A percentile compares a stretch with the other conserved stretches of the same genome.
These are phyloP conservation scores for Blumeria hordei DNA, from an alignment of 2,329 filamentous ascomycete species.

Conservation along the genomic window DNA sequence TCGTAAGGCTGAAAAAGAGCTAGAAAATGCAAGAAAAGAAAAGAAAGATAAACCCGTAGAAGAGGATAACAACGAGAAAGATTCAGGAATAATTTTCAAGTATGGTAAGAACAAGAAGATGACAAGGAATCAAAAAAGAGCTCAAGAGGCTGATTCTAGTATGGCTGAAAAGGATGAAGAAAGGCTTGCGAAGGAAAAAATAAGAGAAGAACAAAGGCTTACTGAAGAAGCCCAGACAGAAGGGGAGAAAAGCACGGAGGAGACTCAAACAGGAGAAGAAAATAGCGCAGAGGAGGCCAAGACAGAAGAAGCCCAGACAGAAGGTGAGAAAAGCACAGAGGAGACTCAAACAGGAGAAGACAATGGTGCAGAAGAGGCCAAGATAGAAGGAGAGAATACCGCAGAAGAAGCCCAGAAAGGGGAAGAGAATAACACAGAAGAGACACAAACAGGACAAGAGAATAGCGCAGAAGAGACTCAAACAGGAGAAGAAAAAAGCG, in stretches of 20 bases:
- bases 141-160: too few species aligned
- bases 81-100: too few species aligned
- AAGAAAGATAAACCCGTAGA: too few species aligned
- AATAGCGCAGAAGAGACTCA: slow-evolving; percentile 15
- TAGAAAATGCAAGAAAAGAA: too few species aligned
- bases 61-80: too few species aligned
- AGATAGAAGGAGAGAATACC: slow-evolving; percentile 1
- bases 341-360: slow-evolving; percentile 9
- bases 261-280: slow-evolving; percentile 9
- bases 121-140: too few species aligned
- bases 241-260: slow-evolving; percentile 5
- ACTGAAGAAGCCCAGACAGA: slow-evolving; percentile 23
- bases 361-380: slow-evolving; percentile 11
- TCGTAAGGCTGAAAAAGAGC: too few species aligned
- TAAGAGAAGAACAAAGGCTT: slow-evolving; percentile 15
- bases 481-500: slow-evolving; percentile 4
- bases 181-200: too few species aligned
- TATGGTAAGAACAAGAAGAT: too few species aligned
- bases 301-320: slow-evolving; percentile 24
- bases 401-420: slow-evolving; percentile 13
- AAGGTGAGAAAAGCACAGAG: slow-evolving; percentile 7
- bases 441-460: neutral
- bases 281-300: too few species aligned
- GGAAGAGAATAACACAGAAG: slow-evolving; percentile 11
- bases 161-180: too few species aligned